Conservation (phyloP, 306 rosid species). For the Begonia masoniana region DNA sequence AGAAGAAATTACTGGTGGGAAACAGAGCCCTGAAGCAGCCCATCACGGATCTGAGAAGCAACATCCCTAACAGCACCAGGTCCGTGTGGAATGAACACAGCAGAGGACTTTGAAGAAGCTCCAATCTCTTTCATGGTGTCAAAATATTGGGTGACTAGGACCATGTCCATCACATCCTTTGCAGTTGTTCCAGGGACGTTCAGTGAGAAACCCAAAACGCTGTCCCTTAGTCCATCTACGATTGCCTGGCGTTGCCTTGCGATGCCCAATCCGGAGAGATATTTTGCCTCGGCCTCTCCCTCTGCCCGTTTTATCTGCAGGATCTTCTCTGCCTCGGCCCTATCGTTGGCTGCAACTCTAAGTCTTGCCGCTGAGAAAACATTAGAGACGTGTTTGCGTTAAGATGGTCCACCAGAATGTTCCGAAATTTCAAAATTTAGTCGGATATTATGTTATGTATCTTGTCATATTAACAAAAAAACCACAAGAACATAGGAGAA, state of each 20-base stretch:
- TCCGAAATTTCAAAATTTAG: no score
- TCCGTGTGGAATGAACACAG: conserved; percentile 94
- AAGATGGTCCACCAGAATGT: no score
- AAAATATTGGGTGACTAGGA: conserved; percentile 86
- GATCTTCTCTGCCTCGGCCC: conserved; percentile 93
- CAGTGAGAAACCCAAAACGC: conserved; percentile 75
- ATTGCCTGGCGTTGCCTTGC: conserved; percentile 96
- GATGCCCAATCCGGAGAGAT: conserved; percentile 74
- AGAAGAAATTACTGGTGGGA: conserved; percentile 16
- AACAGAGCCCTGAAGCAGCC: conserved; percentile 74
- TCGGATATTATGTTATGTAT: no score
- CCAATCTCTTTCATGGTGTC: conserved; percentile 98
- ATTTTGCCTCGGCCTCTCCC: conserved; percentile 94
- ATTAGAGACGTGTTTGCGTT: neutral
- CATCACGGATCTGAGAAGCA: conserved; percentile 79
- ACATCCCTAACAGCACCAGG: conserved; percentile 92
- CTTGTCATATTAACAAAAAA: no score
- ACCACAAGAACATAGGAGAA: conserved; percentile 1
- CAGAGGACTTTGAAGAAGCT: conserved; percentile 73
- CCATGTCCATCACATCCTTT: conserved; percentile 98
- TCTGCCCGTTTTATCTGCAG: conserved; percentile 83
- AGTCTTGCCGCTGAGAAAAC: conserved; percentile 63
- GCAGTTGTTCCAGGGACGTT: conserved; percentile 90
- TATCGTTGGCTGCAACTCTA: conserved; percentile 84
- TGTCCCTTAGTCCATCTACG: conserved; percentile 85